These are phyloP conservation scores for Helotiales sp. DNA, from an alignment of 2,329 filamentous ascomycete genomes.

Conservation along the genomic window DNA sequence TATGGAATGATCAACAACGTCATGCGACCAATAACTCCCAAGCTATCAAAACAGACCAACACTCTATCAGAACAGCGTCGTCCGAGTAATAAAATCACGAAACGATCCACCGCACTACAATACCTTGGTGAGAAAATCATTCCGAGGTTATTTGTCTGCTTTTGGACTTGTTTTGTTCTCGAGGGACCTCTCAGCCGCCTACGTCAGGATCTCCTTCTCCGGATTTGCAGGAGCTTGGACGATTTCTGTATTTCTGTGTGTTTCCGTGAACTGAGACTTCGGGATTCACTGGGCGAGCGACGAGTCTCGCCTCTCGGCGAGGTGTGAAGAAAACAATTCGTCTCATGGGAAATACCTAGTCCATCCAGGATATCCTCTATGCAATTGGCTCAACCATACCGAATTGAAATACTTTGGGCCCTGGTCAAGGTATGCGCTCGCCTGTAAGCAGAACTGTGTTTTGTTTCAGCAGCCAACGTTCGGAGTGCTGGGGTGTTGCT, in stretches of 20 bases:
- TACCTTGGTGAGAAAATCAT: neutral
- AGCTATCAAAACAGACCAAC: neutral
- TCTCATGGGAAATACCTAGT: neutral
- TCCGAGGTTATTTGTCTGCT: neutral
- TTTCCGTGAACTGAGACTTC: neutral
- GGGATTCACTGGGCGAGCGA: neutral
- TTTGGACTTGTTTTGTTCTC: neutral
- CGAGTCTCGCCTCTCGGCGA: neutral
- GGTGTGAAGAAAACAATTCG: neutral
- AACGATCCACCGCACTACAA: neutral
- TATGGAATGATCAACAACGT: neutral
- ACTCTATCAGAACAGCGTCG: constrained; percentile 2
- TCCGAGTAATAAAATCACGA: neutral
- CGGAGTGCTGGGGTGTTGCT: constrained; percentile 1
- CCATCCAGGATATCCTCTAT: neutral
- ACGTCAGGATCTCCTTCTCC: constrained; percentile 19
- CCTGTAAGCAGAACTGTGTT: neutral
- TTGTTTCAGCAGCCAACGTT: constrained; percentile 3
- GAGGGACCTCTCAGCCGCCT: constrained; percentile 10
- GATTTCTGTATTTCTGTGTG: neutral
- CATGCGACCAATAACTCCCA: neutral
- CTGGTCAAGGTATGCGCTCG: neutral
- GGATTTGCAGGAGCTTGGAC: constrained; percentile 17
- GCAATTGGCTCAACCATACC: neutral
- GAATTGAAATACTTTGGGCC: neutral